Conservation (phyloP, 2,329 filamentous ascomycete species). For the Zasmidium angulare region DNA sequence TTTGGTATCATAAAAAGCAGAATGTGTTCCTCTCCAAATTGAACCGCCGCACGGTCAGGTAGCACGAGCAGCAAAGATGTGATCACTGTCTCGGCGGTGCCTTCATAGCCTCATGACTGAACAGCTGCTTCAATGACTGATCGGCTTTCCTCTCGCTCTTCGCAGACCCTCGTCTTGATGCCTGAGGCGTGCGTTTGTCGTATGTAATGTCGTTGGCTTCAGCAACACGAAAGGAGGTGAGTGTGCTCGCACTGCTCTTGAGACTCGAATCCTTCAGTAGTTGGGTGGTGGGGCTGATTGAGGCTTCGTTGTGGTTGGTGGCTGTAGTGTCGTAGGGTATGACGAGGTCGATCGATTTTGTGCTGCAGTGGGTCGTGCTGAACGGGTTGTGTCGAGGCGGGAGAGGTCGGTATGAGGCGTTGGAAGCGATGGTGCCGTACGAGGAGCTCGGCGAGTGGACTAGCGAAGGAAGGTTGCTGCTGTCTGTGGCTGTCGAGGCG, state of each 20-base stretch:
- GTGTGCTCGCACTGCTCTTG: conserved; percentile 34
- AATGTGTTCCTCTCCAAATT: background rate
- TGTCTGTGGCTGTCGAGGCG: conserved; percentile 14
- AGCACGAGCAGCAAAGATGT: no score
- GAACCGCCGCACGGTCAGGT: background rate
- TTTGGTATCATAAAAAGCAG: background rate
- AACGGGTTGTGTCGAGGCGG: conserved; percentile 42
- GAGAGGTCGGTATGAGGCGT: conserved; percentile 43
- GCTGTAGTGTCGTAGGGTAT: conserved; percentile 37
- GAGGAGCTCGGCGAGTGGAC: conserved; percentile 49
- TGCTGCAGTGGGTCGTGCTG: conserved; percentile 38
- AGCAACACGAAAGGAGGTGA: conserved; percentile 32
- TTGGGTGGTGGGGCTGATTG: conserved; percentile 19
- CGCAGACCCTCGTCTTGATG: conserved; percentile 2
- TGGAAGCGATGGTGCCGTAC: conserved; percentile 41
- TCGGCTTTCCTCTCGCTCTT: conserved; percentile 12
- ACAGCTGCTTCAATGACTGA: conserved; percentile 35
- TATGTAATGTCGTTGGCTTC: conserved; percentile 29
- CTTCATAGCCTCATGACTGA: conserved; percentile 36
- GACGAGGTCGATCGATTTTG: conserved; percentile 43
- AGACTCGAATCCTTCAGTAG: conserved; percentile 29
- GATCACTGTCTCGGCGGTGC: conserved; percentile 20
- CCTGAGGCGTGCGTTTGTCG: conserved; percentile 20
- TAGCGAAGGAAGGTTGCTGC: conserved; percentile 44
- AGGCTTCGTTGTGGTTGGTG: conserved; percentile 8